A percentile compares a stretch with the other conserved stretches of the same genome.
Evolutionary conservation across 768 basidiomycete species (phyloP).

Genomic region (Xerocomellus intermedius): DNA sequence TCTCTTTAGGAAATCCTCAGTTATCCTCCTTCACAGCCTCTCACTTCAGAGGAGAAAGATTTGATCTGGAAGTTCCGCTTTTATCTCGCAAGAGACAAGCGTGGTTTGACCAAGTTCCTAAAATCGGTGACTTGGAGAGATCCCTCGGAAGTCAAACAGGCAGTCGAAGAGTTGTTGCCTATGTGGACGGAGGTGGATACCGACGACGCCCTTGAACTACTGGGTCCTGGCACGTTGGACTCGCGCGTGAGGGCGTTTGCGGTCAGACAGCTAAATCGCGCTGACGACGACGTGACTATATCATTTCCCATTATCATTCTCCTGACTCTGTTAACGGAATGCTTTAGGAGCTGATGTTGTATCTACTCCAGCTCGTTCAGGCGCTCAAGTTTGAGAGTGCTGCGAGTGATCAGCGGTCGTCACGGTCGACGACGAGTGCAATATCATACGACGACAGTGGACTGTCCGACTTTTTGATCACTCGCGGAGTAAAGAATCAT

Average conservation of each 20-base stretch:
- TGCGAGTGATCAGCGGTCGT: constrained; percentile 72
- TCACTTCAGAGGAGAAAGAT: constrained; percentile 93
- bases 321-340: neutral
- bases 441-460: constrained; percentile 91
- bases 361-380: constrained; percentile 94
- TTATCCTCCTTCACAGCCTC: constrained; percentile 83
- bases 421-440: constrained; percentile 68
- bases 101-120: constrained; percentile 94
- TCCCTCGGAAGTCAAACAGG: constrained; percentile 94
- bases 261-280: constrained; percentile 83
- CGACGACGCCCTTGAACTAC: constrained; percentile 92
- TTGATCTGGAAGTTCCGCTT: constrained; percentile 99
- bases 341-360: constrained; percentile 81
- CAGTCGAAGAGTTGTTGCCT: constrained; percentile 91
- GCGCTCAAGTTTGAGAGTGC: constrained; percentile 94
- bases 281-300: constrained; percentile 85
- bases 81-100: constrained; percentile 88
- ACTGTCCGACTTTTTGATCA: constrained; percentile 87
- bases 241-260: constrained; percentile 94
- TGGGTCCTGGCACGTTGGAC: constrained; percentile 87
- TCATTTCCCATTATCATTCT: neutral
- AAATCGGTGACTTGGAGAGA: constrained; percentile 98
- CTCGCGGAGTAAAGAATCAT: constrained; percentile 76
- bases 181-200: constrained; percentile 98
- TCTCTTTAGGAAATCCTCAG: constrained; percentile 75